Evolutionary conservation across 2,329 filamentous ascomycete species (phyloP).

Genomic region (Claviceps arundinis): DNA sequence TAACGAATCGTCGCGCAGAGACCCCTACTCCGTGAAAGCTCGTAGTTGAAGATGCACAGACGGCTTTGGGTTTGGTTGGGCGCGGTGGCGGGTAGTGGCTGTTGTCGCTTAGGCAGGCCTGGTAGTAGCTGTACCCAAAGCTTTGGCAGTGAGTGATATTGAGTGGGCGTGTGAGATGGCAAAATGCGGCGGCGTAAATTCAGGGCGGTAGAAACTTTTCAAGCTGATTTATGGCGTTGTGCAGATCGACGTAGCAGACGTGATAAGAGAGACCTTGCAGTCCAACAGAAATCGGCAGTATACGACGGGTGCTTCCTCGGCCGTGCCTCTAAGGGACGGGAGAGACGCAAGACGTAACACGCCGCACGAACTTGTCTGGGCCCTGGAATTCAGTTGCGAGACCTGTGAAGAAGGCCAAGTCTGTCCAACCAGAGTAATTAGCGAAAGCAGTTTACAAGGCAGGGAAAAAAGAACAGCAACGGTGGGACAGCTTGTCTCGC

Average conservation of each 20-base stretch:
- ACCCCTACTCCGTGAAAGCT: slow-evolving; percentile 14
- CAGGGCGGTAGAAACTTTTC: slow-evolving; percentile 22
- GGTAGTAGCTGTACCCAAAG: slow-evolving; percentile 33
- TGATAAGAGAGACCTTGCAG: not conserved
- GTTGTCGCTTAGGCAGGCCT: slow-evolving; percentile 23
- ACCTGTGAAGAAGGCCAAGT: slow-evolving; percentile 10
- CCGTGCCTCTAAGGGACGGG: not conserved
- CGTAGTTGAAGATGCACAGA: slow-evolving; percentile 20
- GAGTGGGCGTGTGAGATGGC: slow-evolving; percentile 44
- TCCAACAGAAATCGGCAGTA: not conserved
- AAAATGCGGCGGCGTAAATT: slow-evolving; percentile 30
- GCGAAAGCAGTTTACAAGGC: slow-evolving; percentile 20
- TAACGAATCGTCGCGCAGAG: slow-evolving; percentile 12
- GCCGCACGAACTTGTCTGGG: slow-evolving; percentile 8
- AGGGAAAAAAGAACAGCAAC: slow-evolving; percentile 12
- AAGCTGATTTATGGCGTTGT: slow-evolving; percentile 43
- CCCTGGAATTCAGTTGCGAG: slow-evolving; percentile 11
- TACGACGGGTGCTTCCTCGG: not conserved
- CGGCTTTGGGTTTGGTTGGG: slow-evolving; percentile 30
- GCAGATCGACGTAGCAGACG: slow-evolving; percentile 36
- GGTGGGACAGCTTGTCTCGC: not conserved
- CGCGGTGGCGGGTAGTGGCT: slow-evolving; percentile 22
- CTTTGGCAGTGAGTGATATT: slow-evolving; percentile 44
- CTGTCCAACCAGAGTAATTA: slow-evolving; percentile 25
- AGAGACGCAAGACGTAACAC: slow-evolving; percentile 2